Evolutionary conservation across 805 yeast species (phyloP).

Genomic region (Candida takata): DNA sequence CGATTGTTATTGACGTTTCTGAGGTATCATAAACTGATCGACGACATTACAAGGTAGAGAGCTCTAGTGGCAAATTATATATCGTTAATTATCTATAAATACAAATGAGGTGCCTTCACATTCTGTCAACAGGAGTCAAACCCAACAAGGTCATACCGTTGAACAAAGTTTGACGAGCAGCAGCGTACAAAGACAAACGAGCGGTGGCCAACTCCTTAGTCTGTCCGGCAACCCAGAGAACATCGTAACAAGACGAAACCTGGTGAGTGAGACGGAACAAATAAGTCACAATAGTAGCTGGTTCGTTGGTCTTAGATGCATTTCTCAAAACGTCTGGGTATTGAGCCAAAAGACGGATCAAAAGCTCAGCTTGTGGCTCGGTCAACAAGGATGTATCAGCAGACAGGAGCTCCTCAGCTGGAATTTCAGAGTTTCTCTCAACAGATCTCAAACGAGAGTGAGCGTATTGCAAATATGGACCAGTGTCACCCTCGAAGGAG

Average conservation of each 20-base stretch:
- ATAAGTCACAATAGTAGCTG: slow-evolving; percentile 90
- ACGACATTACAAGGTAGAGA: too few relatives aligned
- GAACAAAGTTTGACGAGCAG: slow-evolving; percentile 83
- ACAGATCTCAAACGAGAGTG: slow-evolving; percentile 95
- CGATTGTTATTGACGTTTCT: too few relatives aligned
- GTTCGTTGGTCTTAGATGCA: slow-evolving; percentile 82
- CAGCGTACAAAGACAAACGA: slow-evolving; percentile 81
- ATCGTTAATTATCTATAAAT: too few relatives aligned
- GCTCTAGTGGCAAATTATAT: too few relatives aligned
- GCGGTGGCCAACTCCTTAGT: slow-evolving; percentile 79
- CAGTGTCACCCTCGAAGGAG: slow-evolving; percentile 98
- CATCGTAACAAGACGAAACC: slow-evolving; percentile 94
- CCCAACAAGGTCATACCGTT: slow-evolving; percentile 90
- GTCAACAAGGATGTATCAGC: slow-evolving; percentile 58
- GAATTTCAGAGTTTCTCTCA: slow-evolving; percentile 71
- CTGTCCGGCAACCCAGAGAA: slow-evolving; percentile 96
- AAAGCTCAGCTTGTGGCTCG: slow-evolving; percentile 63
- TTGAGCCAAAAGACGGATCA: slow-evolving; percentile 75
- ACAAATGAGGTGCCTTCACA: slow-evolving; percentile 40
- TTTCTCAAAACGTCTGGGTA: slow-evolving; percentile 86
- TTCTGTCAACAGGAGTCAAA: slow-evolving; percentile 96
- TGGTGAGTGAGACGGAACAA: slow-evolving; percentile 87
- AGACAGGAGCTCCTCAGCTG: slow-evolving; percentile 33
- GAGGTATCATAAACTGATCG: too few relatives aligned
- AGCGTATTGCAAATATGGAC: slow-evolving; percentile 97